Evolutionary conservation across 306 rosid genomes (phyloP).

Genomic region (Corylus americana): DNA sequence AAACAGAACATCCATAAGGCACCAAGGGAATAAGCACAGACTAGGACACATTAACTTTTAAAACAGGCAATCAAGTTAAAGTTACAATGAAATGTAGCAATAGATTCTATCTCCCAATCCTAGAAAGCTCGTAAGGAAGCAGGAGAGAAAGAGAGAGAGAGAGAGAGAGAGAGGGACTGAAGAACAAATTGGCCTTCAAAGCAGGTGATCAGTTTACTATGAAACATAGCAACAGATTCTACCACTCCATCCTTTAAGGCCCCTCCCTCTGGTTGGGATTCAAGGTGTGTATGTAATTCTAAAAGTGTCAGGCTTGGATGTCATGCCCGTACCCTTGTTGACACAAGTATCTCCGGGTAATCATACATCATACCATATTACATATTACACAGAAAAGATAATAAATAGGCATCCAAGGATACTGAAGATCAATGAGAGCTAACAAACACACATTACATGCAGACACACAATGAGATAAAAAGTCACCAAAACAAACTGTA

Average conservation of each 20-base stretch:
- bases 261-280: background rate
- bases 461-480: background rate
- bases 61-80: background rate
- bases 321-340: too few species aligned
- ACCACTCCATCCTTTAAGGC: background rate
- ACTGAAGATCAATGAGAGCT: background rate
- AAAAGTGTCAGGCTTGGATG: background rate
- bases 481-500: background rate
- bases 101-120: too few species aligned
- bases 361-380: background rate
- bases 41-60: background rate
- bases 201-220: background rate
- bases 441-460: background rate
- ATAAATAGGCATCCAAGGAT: background rate
- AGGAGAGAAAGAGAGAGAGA: too few species aligned
- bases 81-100: background rate
- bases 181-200: too few species aligned
- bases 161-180: too few species aligned
- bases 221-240: too few species aligned
- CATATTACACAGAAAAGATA: background rate
- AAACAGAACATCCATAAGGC: background rate
- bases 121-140: too few species aligned
- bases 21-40: background rate
- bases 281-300: background rate
- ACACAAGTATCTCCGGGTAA: background rate